Conservation (phyloP, 306 rosid genomes). For the Castanea sativa region DNA sequence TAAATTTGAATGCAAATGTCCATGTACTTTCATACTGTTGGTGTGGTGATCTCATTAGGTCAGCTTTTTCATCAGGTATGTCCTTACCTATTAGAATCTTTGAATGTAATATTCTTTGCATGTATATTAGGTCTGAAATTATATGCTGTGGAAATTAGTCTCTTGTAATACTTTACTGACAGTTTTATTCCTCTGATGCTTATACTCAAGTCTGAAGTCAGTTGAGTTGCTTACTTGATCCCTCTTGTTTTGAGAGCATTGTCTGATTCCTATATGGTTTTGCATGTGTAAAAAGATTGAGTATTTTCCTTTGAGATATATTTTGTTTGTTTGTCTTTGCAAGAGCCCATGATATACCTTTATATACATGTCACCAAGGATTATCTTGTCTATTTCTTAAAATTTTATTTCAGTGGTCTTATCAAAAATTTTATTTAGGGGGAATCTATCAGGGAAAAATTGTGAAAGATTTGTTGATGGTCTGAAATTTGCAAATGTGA, state of each 20-base stretch:
- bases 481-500: background rate
- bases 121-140: background rate
- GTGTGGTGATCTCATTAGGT: conserved; percentile 94
- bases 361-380: background rate
- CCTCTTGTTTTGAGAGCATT: background rate
- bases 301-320: background rate
- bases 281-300: background rate
- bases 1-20: conserved; percentile 61
- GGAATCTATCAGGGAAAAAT: background rate
- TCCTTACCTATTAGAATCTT: conserved; percentile 18
- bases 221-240: background rate
- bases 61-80: conserved; percentile 85
- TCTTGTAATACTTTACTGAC: background rate
- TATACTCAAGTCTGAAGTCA: background rate
- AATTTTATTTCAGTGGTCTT: background rate
- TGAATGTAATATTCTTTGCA: background rate
- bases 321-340: background rate
- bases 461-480: background rate
- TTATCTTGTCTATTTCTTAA: background rate
- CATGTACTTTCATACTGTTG: conserved; percentile 97
- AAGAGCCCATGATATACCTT: background rate
- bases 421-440: no score
- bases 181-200: background rate
- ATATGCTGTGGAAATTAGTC: background rate
- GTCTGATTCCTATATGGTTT: background rate